A percentile compares a stretch with the other conserved stretches of the same genome.
These are phyloP conservation scores for Phellopilus nigrolimitatus DNA, from an alignment of 1,284 basidiomycete genomes.

Conservation along the genomic window DNA sequence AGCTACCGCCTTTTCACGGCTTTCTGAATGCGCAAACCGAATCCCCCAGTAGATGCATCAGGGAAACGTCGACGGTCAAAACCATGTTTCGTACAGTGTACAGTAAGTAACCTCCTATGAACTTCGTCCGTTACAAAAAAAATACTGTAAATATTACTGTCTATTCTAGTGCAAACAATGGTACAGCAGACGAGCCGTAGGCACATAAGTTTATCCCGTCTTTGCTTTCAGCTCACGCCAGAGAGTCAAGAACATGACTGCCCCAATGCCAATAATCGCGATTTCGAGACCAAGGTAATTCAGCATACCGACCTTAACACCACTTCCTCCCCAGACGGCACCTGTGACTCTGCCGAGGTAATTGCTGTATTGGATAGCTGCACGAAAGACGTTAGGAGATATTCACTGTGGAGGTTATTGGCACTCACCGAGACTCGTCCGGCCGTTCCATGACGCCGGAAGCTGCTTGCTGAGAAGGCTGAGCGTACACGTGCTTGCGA, in stretches of 20 bases:
- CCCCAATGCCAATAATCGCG: conserved; percentile 54
- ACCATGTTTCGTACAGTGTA: too few species aligned
- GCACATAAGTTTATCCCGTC: conserved; percentile 47
- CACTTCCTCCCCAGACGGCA: conserved; percentile 64
- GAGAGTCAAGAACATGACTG: conserved; percentile 45
- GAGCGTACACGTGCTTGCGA: conserved; percentile 61
- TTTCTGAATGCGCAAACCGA: too few species aligned
- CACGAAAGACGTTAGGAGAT: neutral
- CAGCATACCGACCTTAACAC: conserved; percentile 59
- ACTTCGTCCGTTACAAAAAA: too few species aligned
- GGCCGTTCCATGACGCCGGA: conserved; percentile 54
- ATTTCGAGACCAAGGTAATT: conserved; percentile 61
- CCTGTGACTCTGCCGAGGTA: conserved; percentile 58
- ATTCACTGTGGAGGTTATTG: neutral
- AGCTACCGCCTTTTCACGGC: too few species aligned
- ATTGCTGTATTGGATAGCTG: conserved; percentile 60
- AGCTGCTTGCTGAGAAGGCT: conserved; percentile 64
- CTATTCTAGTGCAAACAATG: too few species aligned
- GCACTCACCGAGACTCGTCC: conserved; percentile 39
- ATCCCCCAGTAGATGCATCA: too few species aligned
- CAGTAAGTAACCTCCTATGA: too few species aligned
- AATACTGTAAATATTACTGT: too few species aligned
- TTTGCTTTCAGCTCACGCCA: conserved; percentile 67
- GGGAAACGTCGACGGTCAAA: too few species aligned
- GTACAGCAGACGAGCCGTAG: too few species aligned